These are phyloP conservation scores for Fomitopsis schrenkii DNA, from an alignment of 1,284 basidiomycete genomes.

Conservation along the genomic window DNA sequence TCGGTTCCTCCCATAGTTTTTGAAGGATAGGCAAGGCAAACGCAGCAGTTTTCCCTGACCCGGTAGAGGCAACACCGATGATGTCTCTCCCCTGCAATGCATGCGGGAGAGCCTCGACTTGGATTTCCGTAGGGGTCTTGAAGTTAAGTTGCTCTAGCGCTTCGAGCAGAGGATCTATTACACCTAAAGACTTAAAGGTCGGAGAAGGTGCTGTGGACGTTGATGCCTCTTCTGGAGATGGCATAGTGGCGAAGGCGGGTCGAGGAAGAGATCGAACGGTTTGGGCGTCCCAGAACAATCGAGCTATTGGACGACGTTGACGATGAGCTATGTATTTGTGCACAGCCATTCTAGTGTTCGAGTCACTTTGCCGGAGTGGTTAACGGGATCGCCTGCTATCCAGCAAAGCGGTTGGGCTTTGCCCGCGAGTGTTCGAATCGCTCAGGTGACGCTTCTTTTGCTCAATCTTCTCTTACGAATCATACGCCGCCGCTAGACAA, in stretches of 20 bases:
- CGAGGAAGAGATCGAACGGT: not conserved
- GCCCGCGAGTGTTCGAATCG: constrained; percentile 85
- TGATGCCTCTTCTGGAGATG: constrained; percentile 51
- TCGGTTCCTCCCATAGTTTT: constrained; percentile 95
- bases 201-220: constrained; percentile 40
- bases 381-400: constrained; percentile 88
- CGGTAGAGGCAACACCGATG: constrained; percentile 96
- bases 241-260: constrained; percentile 18
- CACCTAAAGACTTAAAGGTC: constrained; percentile 71
- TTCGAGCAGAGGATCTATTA: constrained; percentile 87
- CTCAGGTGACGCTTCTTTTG: constrained; percentile 72
- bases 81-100: constrained; percentile 92
- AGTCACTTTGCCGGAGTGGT: constrained; percentile 90
- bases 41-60: constrained; percentile 97
- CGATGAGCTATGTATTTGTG: too few species aligned
- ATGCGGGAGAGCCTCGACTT: constrained; percentile 84
- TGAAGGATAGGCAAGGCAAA: constrained; percentile 97
- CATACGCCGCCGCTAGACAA: too few species aligned
- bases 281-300: not conserved
- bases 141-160: constrained; percentile 83
- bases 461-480: too few species aligned
- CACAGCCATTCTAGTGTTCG: too few species aligned
- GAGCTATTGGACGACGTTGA: too few species aligned
- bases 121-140: constrained; percentile 91
- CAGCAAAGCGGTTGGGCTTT: constrained; percentile 38